Conservation (phyloP, 2,329 filamentous ascomycete species). For the Paecilomyces niveus region DNA sequence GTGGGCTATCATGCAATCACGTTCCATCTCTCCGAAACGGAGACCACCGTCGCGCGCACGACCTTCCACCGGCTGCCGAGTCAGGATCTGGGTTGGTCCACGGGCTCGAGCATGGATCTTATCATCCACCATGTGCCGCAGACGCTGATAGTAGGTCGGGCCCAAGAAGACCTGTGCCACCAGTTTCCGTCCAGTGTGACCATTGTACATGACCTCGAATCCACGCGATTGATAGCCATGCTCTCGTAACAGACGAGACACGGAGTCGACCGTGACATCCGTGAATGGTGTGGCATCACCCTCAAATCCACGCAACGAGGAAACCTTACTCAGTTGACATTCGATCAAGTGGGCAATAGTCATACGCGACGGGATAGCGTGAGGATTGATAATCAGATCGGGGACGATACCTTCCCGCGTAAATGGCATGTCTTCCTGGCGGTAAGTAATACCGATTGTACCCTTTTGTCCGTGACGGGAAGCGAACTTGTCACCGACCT, state of each 20-base stretch:
- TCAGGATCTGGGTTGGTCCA: conserved; percentile 94
- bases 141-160: conserved; percentile 96
- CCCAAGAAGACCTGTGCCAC: conserved; percentile 94
- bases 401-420: conserved; percentile 84
- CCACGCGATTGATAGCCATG: conserved; percentile 95
- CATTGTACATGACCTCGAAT: conserved; percentile 98
- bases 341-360: conserved; percentile 99
- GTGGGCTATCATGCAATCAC: conserved; percentile 99
- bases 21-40: conserved; percentile 99
- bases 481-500: conserved; percentile 98
- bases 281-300: conserved; percentile 98
- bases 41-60: conserved; percentile 95
- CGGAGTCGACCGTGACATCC: conserved; percentile 89
- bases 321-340: conserved; percentile 94
- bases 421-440: conserved; percentile 98
- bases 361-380: conserved; percentile 99
- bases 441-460: conserved; percentile 97
- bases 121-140: conserved; percentile 99
- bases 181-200: conserved; percentile 90
- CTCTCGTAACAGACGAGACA: conserved; percentile 77
- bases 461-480: conserved; percentile 99
- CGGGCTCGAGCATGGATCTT: conserved; percentile 99
- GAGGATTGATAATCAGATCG: conserved; percentile 97
- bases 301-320: conserved; percentile 85
- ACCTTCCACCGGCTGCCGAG: conserved; percentile 94